phyloP scores from a whole-genome alignment of 2,329 filamentous ascomycete species.

The Fusarium nurragi region DNA sequence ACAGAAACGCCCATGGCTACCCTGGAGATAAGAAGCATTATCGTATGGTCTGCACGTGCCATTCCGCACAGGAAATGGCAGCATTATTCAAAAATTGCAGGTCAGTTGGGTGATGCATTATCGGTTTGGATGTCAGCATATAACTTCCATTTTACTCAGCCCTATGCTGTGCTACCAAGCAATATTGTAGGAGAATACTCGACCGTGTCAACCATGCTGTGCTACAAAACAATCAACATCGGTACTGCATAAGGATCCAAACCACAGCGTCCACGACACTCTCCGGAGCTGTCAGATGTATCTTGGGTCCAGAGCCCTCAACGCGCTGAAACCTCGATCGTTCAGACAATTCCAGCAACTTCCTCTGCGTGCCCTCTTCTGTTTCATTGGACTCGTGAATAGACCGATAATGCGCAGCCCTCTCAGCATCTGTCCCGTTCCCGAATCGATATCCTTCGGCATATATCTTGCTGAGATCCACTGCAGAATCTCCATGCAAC shows the following conservation, averaged over 20 bases:
- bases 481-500: neutral
- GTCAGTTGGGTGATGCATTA: too few relatives aligned
- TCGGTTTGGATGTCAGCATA: too few relatives aligned
- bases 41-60: too few relatives aligned
- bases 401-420: too few relatives aligned
- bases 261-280: neutral
- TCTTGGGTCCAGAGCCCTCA: neutral
- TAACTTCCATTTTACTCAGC: too few relatives aligned
- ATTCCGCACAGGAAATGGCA: too few relatives aligned
- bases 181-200: too few relatives aligned
- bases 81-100: too few relatives aligned
- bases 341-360: neutral
- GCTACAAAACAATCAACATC: neutral
- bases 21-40: constrained; percentile 2
- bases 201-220: too few relatives aligned
- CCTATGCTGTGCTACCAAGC: too few relatives aligned
- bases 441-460: neutral
- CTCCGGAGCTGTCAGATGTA: neutral
- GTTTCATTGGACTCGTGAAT: too few relatives aligned
- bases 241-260: constrained; percentile 9
- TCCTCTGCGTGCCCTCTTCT: neutral
- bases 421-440: neutral
- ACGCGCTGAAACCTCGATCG: neutral
- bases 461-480: neutral
- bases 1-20: neutral